A percentile compares a stretch with the other conserved stretches of the same genome.
Evolutionary conservation across 441 rosid genomes (phyloP).

Genomic region (Capsella rubella): DNA sequence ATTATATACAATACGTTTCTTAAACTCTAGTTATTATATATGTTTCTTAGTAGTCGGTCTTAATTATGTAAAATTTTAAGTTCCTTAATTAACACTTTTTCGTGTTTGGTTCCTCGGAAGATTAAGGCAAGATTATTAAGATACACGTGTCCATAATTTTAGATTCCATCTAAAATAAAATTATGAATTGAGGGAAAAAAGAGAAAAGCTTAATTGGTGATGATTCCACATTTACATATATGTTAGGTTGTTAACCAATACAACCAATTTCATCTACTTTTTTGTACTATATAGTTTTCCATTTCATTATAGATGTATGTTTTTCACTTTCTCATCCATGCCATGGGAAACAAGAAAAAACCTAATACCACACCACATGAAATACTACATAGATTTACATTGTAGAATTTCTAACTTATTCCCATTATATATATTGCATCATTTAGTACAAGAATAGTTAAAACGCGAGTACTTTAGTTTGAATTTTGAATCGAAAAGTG

Average conservation of each 20-base stretch:
- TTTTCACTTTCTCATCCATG: neutral
- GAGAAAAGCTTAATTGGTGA: constrained; percentile 32
- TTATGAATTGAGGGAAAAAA: neutral
- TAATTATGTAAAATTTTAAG: neutral
- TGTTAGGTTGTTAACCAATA: constrained; percentile 37
- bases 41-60: constrained; percentile 9
- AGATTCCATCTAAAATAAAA: neutral
- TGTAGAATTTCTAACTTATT: neutral
- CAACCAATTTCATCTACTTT: constrained; percentile 23
- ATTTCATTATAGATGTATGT: neutral
- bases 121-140: constrained; percentile 13
- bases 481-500: constrained; percentile 21
- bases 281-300: neutral
- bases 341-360: neutral
- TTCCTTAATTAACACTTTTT: neutral
- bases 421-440: neutral
- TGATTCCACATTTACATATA: constrained; percentile 35
- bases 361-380: neutral
- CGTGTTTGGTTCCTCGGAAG: constrained; percentile 19
- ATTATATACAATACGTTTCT: neutral
- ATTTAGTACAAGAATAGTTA: neutral
- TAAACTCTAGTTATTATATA: neutral
- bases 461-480: neutral
- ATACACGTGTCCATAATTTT: constrained; percentile 16
- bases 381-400: neutral